Base-by-base conservation (phyloP, 2,329 filamentous ascomycete genomes). In the Beauveria rudraprayagi region DNA sequence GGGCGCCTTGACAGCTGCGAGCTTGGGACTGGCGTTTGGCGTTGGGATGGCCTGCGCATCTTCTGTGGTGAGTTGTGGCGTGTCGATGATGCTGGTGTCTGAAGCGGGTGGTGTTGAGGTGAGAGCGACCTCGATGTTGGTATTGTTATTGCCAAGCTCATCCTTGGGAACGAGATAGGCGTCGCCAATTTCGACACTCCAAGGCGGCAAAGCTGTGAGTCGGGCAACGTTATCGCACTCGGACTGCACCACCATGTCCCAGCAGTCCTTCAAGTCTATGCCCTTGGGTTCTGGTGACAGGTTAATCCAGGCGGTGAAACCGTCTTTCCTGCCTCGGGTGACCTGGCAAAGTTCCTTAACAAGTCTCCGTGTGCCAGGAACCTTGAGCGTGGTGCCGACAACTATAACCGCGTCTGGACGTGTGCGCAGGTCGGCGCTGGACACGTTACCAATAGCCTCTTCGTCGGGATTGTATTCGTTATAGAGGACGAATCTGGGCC, bases 391-490 rank as follows among this genome's bases (percentile, higher is more conserved):
- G 2, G 94, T 99, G 57, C 94, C 94, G 9, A 96, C 94, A 30
- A 99, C 94, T 66, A 99, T 86, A 28, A 99, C 83, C 19, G 92
- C 92, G 72, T 97, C 94, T 0, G 94, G 93, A 43, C 92, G 83
- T 47, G 88, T 84, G 63, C 91, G 89, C 62, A 97, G 78, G 71
- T 99, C 94, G 5, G 92, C 88, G 65, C 86, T 86, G 56, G 92
- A 91, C 46, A 96, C 92, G 24, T 90, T 90, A 48, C 93, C 92
- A 71, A 99, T 99, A 16, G 94, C 93, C 67, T 97, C 93, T 66
- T 94, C 91, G 66, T 99, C 94, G 0, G 94, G 94, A 70, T 97
- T 97, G 72, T 91, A 89, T 73, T 99, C 94, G 71, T 97, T 97
- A 78, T 99, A 99, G 10, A 99, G 82, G 5, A 97, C 93, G 78